These are phyloP conservation scores for Xenoacremonium recifei DNA, from an alignment of 2,329 filamentous ascomycete genomes.

Conservation along the genomic window DNA sequence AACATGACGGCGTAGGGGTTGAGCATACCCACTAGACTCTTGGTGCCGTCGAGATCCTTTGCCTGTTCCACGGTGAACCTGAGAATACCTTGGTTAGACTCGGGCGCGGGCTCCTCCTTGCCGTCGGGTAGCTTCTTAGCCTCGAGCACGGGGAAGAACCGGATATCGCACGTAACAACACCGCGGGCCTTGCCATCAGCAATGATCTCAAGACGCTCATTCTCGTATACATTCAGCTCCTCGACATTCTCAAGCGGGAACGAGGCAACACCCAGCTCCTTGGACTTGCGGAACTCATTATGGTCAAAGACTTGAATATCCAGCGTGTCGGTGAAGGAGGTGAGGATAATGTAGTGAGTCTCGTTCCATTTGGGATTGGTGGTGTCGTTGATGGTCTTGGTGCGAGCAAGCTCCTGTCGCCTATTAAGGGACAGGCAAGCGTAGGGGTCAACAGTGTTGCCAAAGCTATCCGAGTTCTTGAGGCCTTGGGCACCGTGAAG, in stretches of 20 bases:
- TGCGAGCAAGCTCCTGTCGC: slow-evolving; percentile 77
- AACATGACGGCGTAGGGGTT: slow-evolving; percentile 89
- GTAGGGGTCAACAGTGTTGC: slow-evolving; percentile 89
- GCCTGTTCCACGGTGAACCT: slow-evolving; percentile 93
- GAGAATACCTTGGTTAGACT: slow-evolving; percentile 90
- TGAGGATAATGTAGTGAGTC: slow-evolving; percentile 92
- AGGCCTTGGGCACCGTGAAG: slow-evolving; percentile 88
- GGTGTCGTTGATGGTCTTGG: slow-evolving; percentile 83
- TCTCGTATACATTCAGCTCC: slow-evolving; percentile 74
- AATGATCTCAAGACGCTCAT: slow-evolving; percentile 79
- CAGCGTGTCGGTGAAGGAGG: slow-evolving; percentile 82
- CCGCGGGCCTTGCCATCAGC: slow-evolving; percentile 83
- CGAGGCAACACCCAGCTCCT: slow-evolving; percentile 83
- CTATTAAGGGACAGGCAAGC: slow-evolving; percentile 81
- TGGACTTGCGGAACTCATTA: slow-evolving; percentile 96
- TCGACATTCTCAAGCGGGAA: slow-evolving; percentile 85
- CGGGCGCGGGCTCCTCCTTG: slow-evolving; percentile 75
- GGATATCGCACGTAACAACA: slow-evolving; percentile 75
- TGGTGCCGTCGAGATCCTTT: slow-evolving; percentile 90
- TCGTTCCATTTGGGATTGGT: slow-evolving; percentile 92
- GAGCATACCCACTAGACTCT: slow-evolving; percentile 86
- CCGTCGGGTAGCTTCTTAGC: slow-evolving; percentile 71
- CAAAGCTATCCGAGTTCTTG: slow-evolving; percentile 94
- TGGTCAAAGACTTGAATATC: slow-evolving; percentile 86
- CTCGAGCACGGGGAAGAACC: slow-evolving; percentile 92